Conservation (phyloP, 1,284 basidiomycete genomes). For the Vanrija sp. region DNA sequence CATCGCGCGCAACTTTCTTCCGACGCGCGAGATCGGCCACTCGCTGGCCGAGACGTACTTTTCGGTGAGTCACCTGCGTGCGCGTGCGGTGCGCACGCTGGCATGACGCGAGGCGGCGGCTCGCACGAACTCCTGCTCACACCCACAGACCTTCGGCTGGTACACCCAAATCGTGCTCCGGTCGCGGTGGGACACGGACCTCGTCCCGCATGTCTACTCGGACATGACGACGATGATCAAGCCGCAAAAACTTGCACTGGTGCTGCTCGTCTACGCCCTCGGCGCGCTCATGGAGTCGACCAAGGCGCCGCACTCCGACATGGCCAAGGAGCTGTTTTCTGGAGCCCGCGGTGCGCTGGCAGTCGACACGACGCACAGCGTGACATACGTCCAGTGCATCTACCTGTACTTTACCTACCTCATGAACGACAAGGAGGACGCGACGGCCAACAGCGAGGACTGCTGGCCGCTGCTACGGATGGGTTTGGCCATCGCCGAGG, state of each 20-base stretch:
- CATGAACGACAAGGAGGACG: slow-evolving; percentile 29
- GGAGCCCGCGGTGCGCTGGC: slow-evolving; percentile 15
- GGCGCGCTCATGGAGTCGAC: slow-evolving; percentile 28
- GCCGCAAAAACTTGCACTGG: slow-evolving; percentile 24
- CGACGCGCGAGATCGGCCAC: slow-evolving; percentile 4
- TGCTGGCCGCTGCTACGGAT: slow-evolving; percentile 30
- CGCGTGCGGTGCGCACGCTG: too few species aligned
- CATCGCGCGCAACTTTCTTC: slow-evolving; percentile 6
- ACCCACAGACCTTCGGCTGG: slow-evolving; percentile 14
- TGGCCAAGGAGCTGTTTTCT: not conserved
- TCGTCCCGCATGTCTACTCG: slow-evolving; percentile 10
- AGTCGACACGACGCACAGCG: slow-evolving; percentile 20
- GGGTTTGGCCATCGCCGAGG: slow-evolving; percentile 17
- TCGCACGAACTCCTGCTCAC: not conserved
- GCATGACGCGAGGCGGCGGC: too few species aligned
- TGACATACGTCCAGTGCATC: slow-evolving; percentile 27
- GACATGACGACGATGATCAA: not conserved
- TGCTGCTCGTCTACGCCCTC: slow-evolving; percentile 31
- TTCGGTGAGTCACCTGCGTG: slow-evolving; percentile 3
- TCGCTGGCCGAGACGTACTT: slow-evolving; percentile 13
- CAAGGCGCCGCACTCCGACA: slow-evolving; percentile 4
- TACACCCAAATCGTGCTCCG: slow-evolving; percentile 17
- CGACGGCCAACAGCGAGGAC: slow-evolving; percentile 25
- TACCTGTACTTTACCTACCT: slow-evolving; percentile 30
- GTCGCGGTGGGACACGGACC: slow-evolving; percentile 6